Percentiles rank a stretch among this genome's conserved stretches.
These are phyloP conservation scores for Phytophthora cactorum DNA, from an alignment of 352 stramenopile genomes.

Conservation along the genomic window DNA sequence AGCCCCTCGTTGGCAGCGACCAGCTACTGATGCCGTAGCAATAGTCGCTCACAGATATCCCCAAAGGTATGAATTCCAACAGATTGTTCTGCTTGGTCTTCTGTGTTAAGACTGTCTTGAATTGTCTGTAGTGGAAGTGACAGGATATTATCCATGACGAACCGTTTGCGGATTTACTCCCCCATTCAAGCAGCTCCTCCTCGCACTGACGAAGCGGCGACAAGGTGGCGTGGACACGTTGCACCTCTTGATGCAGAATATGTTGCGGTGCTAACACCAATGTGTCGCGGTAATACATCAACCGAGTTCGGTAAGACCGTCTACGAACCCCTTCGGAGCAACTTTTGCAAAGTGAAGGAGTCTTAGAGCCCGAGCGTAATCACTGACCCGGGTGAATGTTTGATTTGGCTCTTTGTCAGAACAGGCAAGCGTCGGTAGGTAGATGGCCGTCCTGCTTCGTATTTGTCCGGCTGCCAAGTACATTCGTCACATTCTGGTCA, in stretches of 20 bases:
- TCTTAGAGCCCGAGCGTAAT: not conserved
- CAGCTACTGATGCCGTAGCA: not conserved
- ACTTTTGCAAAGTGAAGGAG: constrained; percentile 10
- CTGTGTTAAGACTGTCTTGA: not conserved
- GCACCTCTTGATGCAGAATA: not conserved
- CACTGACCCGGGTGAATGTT: not conserved
- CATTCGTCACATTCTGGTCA: constrained; percentile 27
- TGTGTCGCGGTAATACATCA: constrained; percentile 14
- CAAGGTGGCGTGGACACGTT: not conserved
- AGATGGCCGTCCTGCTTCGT: constrained; percentile 1
- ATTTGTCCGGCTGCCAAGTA: constrained; percentile 17
- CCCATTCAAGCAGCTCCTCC: constrained; percentile 5
- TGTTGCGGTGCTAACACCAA: not conserved
- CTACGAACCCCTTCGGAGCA: constrained; percentile 2
- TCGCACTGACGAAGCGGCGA: not conserved
- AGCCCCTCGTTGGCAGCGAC: constrained; percentile 4
- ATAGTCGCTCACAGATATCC: not conserved
- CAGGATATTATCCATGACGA: constrained; percentile 10
- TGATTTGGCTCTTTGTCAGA: constrained; percentile 7
- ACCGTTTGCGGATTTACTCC: constrained; percentile 5
- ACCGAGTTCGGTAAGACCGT: constrained; percentile 9
- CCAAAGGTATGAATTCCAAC: constrained; percentile 12
- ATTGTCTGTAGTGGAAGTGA: constrained; percentile 7
- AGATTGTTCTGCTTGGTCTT: constrained; percentile 17
- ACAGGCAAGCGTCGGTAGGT: constrained; percentile 9